Evolutionary conservation across 352 stramenopile genomes (phyloP), one percentile per base, ranked within the genome.

Genomic region (Vaucheria bursata): DNA sequence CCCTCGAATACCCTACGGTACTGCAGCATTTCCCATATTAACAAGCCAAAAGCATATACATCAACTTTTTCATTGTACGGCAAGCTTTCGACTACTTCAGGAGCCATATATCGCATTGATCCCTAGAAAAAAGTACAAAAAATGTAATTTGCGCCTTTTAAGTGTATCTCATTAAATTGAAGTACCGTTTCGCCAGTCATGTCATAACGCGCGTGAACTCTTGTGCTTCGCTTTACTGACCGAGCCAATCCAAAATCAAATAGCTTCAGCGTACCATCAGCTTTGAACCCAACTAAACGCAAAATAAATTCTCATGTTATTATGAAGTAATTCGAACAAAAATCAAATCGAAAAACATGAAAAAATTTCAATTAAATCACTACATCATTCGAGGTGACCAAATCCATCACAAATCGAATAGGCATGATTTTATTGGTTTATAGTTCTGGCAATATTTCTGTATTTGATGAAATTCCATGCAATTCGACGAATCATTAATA

Each of bases 91-190:
- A 82, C 77, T 45, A 82, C 77, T 64, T 82, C 77, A 12, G 77
- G 77, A 12, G 77, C 77, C 77, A 82, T 82, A 71, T 82, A 82
- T 34, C 77, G 40, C 77, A 82, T 82, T 49, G 77, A 82, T n/a
- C 77, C 77, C 59, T 69, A 29, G 5, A 50, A 5, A 50, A 12
- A 12, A 12, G 39, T 50, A 12, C 12, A 12, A 12, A 50, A 50
- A 12, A 50, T 50, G 12, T 12, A 12, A 50, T 50, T 50, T 50
- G 39, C 39, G 39, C 5, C 12, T 50, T 12, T 12, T 50, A 12
- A 50, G 12, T 50, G 12, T 50, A 12, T 12, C 39, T 12, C 5
- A 12, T 50, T 59, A 40, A 29, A 69, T 34, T 6, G 6, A 8
- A 6, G 6, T 38, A 69, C 59, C 37, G 77, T 82, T 50, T 82